Percentiles rank a stretch among this genome's conserved stretches.
Evolutionary conservation across 345 rosid species (phyloP).

Genomic region (Gossypium anomalum): DNA sequence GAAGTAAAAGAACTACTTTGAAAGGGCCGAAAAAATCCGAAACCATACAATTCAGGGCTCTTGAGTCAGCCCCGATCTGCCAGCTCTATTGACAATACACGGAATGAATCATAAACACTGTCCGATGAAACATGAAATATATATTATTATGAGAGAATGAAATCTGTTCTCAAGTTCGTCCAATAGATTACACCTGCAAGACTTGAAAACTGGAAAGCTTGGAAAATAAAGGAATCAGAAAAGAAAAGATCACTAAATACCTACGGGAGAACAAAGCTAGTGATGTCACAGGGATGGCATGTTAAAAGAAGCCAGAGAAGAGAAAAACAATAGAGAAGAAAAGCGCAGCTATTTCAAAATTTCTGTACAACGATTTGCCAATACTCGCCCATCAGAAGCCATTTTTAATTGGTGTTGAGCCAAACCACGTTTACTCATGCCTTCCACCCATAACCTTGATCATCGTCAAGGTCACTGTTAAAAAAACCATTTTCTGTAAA

Average conservation of each 20-base stretch:
- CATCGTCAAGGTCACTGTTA: constrained; percentile 63
- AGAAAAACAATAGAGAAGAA: not conserved
- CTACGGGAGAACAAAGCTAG: constrained; percentile 21
- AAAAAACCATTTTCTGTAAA: constrained; percentile 59
- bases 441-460: constrained; percentile 65
- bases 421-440: constrained; percentile 36
- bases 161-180: constrained; percentile 29
- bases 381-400: constrained; percentile 15
- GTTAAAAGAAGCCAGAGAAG: constrained; percentile 14
- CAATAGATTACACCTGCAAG: constrained; percentile 57
- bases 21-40: too few relatives aligned
- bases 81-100: too few relatives aligned
- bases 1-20: too few relatives aligned
- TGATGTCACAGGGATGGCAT: constrained; percentile 40
- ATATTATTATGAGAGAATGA: too few relatives aligned
- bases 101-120: too few relatives aligned
- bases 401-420: constrained; percentile 10
- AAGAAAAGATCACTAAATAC: constrained; percentile 17
- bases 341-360: constrained; percentile 15
- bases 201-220: constrained; percentile 19
- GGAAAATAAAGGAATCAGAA: not conserved
- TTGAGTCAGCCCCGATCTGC: too few relatives aligned
- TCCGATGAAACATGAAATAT: too few relatives aligned
- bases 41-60: too few relatives aligned
- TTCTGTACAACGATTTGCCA: constrained; percentile 38